Evolutionary conservation across 106 monocot genomes (phyloP), one percentile per base, ranked within the genome.

Genomic region (Dendrobium nobile): DNA sequence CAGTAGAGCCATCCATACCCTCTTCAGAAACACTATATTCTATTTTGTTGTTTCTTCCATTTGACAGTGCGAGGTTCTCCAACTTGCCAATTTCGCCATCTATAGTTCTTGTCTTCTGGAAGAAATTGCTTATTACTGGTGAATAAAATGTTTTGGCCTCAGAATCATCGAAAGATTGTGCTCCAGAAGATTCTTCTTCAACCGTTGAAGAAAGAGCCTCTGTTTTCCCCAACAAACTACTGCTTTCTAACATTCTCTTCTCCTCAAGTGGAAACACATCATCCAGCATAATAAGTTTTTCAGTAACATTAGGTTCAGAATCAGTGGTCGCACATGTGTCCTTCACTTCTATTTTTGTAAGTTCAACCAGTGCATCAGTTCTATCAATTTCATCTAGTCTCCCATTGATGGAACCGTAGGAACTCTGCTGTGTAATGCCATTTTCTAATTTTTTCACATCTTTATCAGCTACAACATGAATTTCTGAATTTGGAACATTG

Each of bases 271-370:
- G 67, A 77, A 75, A 78, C 54, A 77, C 80, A 55, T 80, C 67
- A 58, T 87, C 86, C 70, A 81, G 72, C 48, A 51, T 79, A 24
- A 84, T 77, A 58, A 79, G 65, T 65, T 86, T 89, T 79, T 84
- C 87, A 72, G 65, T 48, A 77, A 73, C 72, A 58, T 44, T 72
- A 73, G 61, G 48, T 72, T 51, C 56, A 18, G 56, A 41, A 75
- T 64, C 59, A 31, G 5, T 45, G 37, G 61, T 81, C 41, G 79
- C 77, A 13, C 16, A 81, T 56, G 9, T 75, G 19, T 33, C 10
- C 70, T 81, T 27, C 10, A 17, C 51, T 55, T 77, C 54, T 9
- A 55, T 9, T 58, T 8, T 24, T 75, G 37, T 6, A n/a, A 8
- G 31, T 79, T 79, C 84, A 54, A 79, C 7, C 1, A 9, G 41